Conservation (phyloP, 148 eudicot species). For the Talinum fruticosum region DNA sequence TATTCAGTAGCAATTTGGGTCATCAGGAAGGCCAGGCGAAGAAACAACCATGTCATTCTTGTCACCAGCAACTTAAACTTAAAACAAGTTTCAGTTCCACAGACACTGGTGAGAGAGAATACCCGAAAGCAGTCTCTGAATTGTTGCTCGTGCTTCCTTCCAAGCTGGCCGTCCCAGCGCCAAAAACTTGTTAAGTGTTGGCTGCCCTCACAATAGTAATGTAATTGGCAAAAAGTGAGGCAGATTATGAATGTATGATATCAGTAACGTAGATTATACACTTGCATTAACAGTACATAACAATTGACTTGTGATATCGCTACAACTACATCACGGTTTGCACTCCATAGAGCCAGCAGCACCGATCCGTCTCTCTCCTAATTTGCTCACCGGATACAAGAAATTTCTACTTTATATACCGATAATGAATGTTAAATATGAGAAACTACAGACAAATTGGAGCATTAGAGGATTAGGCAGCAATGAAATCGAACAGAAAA, state of each 20-base stretch:
- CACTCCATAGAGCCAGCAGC: background rate
- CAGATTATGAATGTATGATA: background rate
- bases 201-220: slow-evolving; percentile 41
- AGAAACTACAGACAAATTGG: no score
- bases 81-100: background rate
- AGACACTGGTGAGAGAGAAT: slow-evolving; percentile 5
- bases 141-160: slow-evolving; percentile 91
- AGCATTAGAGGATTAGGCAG: background rate
- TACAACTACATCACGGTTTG: background rate
- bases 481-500: background rate
- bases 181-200: slow-evolving; percentile 77
- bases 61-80: background rate
- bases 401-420: background rate
- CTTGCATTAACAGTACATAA: background rate
- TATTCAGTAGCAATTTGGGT: background rate
- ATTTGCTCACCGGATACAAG: background rate
- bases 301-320: background rate
- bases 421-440: no score
- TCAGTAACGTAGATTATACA: background rate
- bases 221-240: background rate
- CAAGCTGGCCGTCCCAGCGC: slow-evolving; percentile 87
- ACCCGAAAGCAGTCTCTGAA: slow-evolving; percentile 87
- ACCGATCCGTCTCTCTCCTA: no score
- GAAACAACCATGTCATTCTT: background rate
- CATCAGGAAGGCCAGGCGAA: background rate